Percentiles rank a stretch among this genome's conserved stretches.
Conservation (phyloP, 768 basidiomycete genomes). For the Rhodocollybia butyracea region DNA sequence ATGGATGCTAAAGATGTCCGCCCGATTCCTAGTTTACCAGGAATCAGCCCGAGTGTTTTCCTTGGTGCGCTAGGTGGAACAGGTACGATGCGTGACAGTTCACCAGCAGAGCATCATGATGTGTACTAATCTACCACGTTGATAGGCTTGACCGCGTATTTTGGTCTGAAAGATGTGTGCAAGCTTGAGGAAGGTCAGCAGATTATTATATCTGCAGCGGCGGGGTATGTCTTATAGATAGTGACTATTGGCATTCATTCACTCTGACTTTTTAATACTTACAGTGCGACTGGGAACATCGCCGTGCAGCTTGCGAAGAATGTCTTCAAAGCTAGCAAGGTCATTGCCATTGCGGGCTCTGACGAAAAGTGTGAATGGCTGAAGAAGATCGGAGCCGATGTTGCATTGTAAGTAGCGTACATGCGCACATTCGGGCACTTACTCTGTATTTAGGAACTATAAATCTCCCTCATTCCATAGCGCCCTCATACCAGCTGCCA, state of each 20-base stretch:
- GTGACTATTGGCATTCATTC: neutral
- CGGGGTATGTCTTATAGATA: neutral
- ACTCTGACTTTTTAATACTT: neutral
- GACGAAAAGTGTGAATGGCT: conserved; percentile 4
- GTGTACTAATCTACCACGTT: no score
- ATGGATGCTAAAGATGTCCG: neutral
- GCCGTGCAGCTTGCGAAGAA: conserved; percentile 2
- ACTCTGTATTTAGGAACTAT: neutral
- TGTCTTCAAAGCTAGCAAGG: neutral
- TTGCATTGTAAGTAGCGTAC: neutral
- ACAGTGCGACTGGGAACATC: conserved; percentile 1
- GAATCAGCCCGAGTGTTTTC: neutral
- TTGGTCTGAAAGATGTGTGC: conserved; percentile 2
- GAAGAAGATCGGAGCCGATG: conserved; percentile 3
- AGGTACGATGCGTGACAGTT: no score
- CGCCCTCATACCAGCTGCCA: neutral
- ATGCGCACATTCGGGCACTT: neutral
- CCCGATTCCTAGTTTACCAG: neutral
- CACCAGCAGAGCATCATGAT: no score
- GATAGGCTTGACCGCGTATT: neutral
- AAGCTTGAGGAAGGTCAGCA: neutral
- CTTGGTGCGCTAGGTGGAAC: neutral
- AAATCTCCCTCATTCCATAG: neutral
- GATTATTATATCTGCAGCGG: conserved; percentile 2
- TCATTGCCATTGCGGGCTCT: conserved; percentile 1